phyloP scores from a whole-genome alignment of 2,329 filamentous ascomycete genomes.

The Exutisphaerella laricina region DNA sequence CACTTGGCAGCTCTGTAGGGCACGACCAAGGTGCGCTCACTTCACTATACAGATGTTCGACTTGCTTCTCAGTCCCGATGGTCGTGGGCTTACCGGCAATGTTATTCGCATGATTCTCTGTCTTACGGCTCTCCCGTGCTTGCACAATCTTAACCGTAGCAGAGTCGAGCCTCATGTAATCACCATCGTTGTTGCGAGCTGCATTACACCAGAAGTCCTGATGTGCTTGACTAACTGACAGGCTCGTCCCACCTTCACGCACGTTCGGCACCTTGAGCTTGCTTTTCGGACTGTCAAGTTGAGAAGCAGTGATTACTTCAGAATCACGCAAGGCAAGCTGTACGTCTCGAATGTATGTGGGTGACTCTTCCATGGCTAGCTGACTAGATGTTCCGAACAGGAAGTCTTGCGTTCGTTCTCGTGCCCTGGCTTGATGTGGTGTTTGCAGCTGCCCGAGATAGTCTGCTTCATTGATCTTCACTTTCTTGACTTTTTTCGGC shows the following conservation, averaged over 20 bases:
- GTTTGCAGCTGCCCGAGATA: slow-evolving; percentile 50
- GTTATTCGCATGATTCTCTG: no score
- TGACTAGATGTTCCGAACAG: slow-evolving; percentile 85
- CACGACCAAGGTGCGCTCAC: no score
- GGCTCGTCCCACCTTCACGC: slow-evolving; percentile 24
- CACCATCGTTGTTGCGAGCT: slow-evolving; percentile 59
- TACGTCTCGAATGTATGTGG: slow-evolving; percentile 57
- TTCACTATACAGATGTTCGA: no score
- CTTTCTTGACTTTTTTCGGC: slow-evolving; percentile 36
- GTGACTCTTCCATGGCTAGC: slow-evolving; percentile 66
- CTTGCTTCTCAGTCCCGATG: no score
- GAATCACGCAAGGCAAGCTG: slow-evolving; percentile 58
- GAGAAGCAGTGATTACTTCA: slow-evolving; percentile 35
- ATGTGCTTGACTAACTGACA: slow-evolving; percentile 28
- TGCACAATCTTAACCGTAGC: slow-evolving; percentile 1
- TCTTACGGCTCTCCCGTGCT: background rate
- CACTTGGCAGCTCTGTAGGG: no score
- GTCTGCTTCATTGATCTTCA: slow-evolving; percentile 23
- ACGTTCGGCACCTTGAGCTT: slow-evolving; percentile 23
- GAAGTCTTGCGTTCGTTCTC: slow-evolving; percentile 66
- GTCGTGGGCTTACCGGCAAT: no score
- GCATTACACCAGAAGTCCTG: slow-evolving; percentile 64
- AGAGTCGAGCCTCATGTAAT: slow-evolving; percentile 5
- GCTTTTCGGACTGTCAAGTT: slow-evolving; percentile 20
- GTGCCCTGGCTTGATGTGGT: slow-evolving; percentile 60